Evolutionary conservation across 768 basidiomycete genomes (phyloP).

Genomic region (Pleurotus platypus): DNA sequence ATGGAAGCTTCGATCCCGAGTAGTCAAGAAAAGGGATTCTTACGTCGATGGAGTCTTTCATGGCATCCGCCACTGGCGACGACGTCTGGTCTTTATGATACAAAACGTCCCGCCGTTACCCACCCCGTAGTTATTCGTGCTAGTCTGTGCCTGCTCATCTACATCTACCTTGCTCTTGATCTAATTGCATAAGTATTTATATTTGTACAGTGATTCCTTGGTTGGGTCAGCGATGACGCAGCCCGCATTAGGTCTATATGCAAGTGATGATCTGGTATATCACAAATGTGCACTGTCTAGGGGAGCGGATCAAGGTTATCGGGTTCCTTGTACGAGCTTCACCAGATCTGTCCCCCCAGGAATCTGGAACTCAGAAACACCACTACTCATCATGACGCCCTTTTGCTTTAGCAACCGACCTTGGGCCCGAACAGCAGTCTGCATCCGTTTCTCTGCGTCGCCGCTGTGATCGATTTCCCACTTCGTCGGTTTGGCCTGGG

Average conservation of each 20-base stretch:
- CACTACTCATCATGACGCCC: slow-evolving; percentile 68
- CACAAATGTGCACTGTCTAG: too few species aligned
- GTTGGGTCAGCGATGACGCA: too few species aligned
- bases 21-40: slow-evolving; percentile 3
- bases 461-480: slow-evolving; percentile 41
- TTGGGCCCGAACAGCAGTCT: slow-evolving; percentile 76
- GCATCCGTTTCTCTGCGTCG: slow-evolving; percentile 82
- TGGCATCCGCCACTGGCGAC: slow-evolving; percentile 1
- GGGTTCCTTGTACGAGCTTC: slow-evolving; percentile 41
- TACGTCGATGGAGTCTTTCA: neutral
- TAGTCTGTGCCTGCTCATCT: too few species aligned
- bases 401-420: slow-evolving; percentile 79
- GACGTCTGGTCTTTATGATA: slow-evolving; percentile 4
- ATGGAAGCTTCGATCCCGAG: slow-evolving; percentile 28
- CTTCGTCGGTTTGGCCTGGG: slow-evolving; percentile 18
- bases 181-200: too few species aligned
- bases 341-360: slow-evolving; percentile 61
- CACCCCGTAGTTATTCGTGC: neutral
- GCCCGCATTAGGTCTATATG: too few species aligned
- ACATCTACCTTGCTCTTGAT: too few species aligned
- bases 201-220: too few species aligned
- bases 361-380: slow-evolving; percentile 77
- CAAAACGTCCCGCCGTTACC: slow-evolving; percentile 5
- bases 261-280: too few species aligned
- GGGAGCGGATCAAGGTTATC: neutral